Evolutionary conservation across 352 stramenopile genomes (phyloP), one percentile per base, ranked within the genome.

Genomic region (Phytophthora sansomeana): DNA sequence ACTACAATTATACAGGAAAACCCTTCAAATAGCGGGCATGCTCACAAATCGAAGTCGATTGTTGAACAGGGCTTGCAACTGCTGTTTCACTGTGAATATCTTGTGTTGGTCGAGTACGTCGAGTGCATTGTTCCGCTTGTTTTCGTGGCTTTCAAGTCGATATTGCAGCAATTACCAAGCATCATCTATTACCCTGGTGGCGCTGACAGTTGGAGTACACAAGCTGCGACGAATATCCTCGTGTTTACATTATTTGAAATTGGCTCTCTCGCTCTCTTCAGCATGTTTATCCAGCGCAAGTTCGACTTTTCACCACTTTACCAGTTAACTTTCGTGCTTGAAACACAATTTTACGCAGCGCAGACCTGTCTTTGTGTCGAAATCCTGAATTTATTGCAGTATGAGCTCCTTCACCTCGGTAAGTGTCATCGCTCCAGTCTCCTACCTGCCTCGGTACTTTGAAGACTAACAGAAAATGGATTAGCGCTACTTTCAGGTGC

Each of bases 21-120:
- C n/a, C n/a, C n/a, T n/a, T n/a, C n/a, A n/a, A n/a, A n/a, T n/a
- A n/a, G n/a, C n/a, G n/a, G n/a, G n/a, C n/a, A n/a, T n/a, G n/a
- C n/a, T n/a, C n/a, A n/a, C n/a, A 32, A 24, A n/a, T 41, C 17
- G 13, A 29, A 41, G 24, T 7, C 58, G 46, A 13, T 63, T 32
- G 43, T 69, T 1, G 35, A 53, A 2, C 24, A 73, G 19, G 42
- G 36, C 11, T 32, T 72, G 6, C 51, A 65, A 21, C 33, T 78
- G 38, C 62, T 81, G 0, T 81, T 72, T 41, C 57, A 51, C 16
- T 72, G 60, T 47, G 74, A 77, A 48, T 72, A 61, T 36, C 52
- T 77, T 4, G 28, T 60, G 14, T 47, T 81, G 1, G 43, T 63
- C 36, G 74, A 81, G 54, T 81, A 81, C 41, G 53, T 81, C 29